Evolutionary conservation across 768 basidiomycete species (phyloP).

Genomic region (Suillus subalutaceus): DNA sequence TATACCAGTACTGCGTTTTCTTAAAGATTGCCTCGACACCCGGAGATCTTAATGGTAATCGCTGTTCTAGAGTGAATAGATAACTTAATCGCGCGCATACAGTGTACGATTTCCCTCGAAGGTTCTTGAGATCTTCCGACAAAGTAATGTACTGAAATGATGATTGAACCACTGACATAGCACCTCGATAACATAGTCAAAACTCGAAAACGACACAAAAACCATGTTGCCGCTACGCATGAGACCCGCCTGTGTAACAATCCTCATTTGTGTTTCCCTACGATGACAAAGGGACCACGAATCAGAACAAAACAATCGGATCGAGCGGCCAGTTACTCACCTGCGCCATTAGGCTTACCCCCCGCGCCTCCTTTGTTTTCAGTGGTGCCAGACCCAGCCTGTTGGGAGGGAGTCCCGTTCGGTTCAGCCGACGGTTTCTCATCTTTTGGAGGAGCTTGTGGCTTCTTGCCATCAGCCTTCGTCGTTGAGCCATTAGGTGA

Average conservation of each 20-base stretch:
- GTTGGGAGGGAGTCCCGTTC: background rate
- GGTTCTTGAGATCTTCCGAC: background rate
- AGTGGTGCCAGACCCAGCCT: background rate
- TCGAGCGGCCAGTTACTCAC: background rate
- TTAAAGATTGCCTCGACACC: background rate
- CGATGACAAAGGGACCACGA: background rate
- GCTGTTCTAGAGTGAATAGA: background rate
- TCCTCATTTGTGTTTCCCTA: background rate
- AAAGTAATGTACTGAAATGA: background rate
- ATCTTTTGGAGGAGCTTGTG: background rate
- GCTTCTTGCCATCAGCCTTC: background rate
- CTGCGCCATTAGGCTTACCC: background rate
- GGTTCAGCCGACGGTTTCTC: background rate
- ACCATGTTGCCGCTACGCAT: too few species aligned
- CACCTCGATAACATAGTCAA: background rate
- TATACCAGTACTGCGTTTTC: background rate
- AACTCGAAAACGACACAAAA: background rate
- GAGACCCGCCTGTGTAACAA: background rate
- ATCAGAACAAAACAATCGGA: background rate
- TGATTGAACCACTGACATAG: background rate
- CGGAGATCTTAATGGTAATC: background rate
- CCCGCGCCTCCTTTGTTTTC: conserved; percentile 1
- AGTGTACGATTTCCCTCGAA: background rate
- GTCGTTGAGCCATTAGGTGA: background rate
- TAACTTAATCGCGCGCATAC: background rate